These are phyloP conservation scores for Puccinia hordei DNA, from an alignment of 1,284 basidiomycete species.

Conservation along the genomic window DNA sequence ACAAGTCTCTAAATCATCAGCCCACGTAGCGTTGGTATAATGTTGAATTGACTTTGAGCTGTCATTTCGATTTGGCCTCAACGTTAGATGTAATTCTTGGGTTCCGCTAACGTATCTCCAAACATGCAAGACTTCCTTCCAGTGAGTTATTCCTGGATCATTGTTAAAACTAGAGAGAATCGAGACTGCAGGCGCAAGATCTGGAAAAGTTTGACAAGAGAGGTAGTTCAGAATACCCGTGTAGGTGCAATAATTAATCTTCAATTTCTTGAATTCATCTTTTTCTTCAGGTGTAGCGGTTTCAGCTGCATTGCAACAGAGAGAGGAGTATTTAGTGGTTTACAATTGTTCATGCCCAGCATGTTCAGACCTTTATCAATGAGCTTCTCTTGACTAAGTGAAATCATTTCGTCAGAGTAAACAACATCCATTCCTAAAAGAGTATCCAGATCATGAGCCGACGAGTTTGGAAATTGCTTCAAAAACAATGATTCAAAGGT, in stretches of 20 bases:
- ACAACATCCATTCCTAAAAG: slow-evolving; percentile 15
- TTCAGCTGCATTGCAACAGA: too few species aligned
- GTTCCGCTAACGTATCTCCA: neutral
- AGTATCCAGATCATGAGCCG: neutral
- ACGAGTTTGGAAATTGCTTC: slow-evolving; percentile 3
- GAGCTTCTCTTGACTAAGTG: neutral
- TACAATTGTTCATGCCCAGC: neutral
- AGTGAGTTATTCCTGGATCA: neutral
- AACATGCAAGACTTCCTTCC: neutral
- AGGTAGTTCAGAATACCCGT: slow-evolving; percentile 24
- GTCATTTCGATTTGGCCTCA: neutral
- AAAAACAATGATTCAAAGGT: neutral
- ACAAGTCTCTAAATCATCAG: neutral
- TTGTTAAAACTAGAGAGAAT: neutral
- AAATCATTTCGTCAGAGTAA: neutral
- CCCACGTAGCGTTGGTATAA: slow-evolving; percentile 1
- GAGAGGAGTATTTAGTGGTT: neutral
- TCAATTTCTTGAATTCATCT: neutral
- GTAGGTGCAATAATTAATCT: neutral
- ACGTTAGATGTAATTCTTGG: neutral
- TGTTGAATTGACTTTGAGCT: neutral
- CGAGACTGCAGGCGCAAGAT: neutral
- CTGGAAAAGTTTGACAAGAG: neutral
- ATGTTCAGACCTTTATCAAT: neutral
- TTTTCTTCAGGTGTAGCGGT: slow-evolving; percentile 10